Percentiles rank a stretch among this genome's conserved stretches.
Conservation (phyloP, 2,329 filamentous ascomycete genomes). For the Beauveria pseudobassiana region DNA sequence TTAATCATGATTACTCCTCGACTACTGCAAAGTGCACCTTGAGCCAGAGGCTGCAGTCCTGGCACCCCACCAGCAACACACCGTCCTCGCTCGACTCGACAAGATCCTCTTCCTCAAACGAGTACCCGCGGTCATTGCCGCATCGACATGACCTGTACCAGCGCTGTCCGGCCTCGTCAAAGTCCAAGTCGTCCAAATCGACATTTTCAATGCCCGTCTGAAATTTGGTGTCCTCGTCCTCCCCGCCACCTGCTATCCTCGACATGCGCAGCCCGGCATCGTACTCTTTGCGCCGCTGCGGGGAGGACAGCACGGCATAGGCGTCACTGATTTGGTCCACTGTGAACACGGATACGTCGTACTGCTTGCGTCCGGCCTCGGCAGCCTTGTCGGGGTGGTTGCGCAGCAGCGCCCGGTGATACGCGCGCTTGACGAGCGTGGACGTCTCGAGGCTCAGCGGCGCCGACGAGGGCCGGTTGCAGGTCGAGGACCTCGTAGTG, state of each 20-base stretch:
- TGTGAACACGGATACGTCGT: slow-evolving; percentile 30
- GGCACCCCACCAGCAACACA: slow-evolving; percentile 56
- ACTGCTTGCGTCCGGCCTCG: slow-evolving; percentile 7
- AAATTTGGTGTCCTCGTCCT: slow-evolving; percentile 27
- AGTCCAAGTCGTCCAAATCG: slow-evolving; percentile 57
- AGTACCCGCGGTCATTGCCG: slow-evolving; percentile 54
- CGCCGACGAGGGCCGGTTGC: slow-evolving; percentile 39
- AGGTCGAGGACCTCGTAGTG: slow-evolving; percentile 56
- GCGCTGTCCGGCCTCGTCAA: slow-evolving; percentile 37
- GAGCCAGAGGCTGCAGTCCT: slow-evolving; percentile 60
- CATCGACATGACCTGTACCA: slow-evolving; percentile 57
- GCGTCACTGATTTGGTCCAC: slow-evolving; percentile 59
- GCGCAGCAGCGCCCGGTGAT: slow-evolving; percentile 55
- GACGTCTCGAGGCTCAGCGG: slow-evolving; percentile 28
- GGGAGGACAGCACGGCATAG: slow-evolving; percentile 47
- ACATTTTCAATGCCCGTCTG: slow-evolving; percentile 55
- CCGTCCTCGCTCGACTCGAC: slow-evolving; percentile 51
- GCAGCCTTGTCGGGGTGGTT: slow-evolving; percentile 57
- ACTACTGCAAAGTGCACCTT: slow-evolving; percentile 56
- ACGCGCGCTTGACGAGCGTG: slow-evolving; percentile 52
- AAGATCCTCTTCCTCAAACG: slow-evolving; percentile 51
- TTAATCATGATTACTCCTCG: slow-evolving; percentile 23
- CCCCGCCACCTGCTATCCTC: slow-evolving; percentile 16
- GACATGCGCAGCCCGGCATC: slow-evolving; percentile 39
- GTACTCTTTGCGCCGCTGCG: slow-evolving; percentile 43